Percentiles rank a stretch among this genome's conserved stretches.
Conservation (phyloP, 2,329 filamentous ascomycete species). For the Xylaria sp. region DNA sequence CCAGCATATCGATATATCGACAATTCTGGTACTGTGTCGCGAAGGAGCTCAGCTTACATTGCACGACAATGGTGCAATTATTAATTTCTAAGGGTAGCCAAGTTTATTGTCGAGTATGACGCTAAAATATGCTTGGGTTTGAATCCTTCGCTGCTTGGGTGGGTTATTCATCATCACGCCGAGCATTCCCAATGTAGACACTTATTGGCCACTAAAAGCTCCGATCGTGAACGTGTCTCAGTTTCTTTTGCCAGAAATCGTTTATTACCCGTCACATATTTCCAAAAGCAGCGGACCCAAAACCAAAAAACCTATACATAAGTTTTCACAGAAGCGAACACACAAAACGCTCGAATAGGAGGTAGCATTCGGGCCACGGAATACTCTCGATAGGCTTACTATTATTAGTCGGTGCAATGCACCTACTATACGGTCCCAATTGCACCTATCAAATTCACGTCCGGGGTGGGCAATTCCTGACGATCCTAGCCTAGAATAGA, state of each 20-base stretch:
- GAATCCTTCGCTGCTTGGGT: slow-evolving; percentile 21
- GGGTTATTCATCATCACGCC: slow-evolving; percentile 8
- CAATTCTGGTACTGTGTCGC: slow-evolving; percentile 11
- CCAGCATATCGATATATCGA: slow-evolving; percentile 12
- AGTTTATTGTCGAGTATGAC: slow-evolving; percentile 14
- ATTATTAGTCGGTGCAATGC: slow-evolving; percentile 19
- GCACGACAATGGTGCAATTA: neutral
- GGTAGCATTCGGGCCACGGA: slow-evolving; percentile 5
- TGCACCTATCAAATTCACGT: slow-evolving; percentile 31
- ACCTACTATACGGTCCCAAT: slow-evolving; percentile 18
- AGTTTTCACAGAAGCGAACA: neutral
- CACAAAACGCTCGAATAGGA: neutral
- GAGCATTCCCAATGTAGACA: neutral
- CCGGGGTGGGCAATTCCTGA: slow-evolving; percentile 20
- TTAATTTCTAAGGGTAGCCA: slow-evolving; percentile 25
- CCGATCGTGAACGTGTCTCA: neutral
- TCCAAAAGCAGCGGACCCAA: neutral
- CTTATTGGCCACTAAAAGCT: neutral
- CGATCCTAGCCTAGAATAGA: slow-evolving; percentile 34
- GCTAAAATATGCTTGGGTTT: slow-evolving; percentile 24
- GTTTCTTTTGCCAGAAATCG: neutral
- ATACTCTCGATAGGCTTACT: slow-evolving; percentile 19
- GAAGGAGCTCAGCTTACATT: neutral
- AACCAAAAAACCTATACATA: neutral
- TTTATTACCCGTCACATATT: slow-evolving; percentile 7